Evolutionary conservation across 371 early-diverging fungal species (phyloP), one percentile per base, ranked within the genome.

Genomic region (Choanephora cucurbitarum): DNA sequence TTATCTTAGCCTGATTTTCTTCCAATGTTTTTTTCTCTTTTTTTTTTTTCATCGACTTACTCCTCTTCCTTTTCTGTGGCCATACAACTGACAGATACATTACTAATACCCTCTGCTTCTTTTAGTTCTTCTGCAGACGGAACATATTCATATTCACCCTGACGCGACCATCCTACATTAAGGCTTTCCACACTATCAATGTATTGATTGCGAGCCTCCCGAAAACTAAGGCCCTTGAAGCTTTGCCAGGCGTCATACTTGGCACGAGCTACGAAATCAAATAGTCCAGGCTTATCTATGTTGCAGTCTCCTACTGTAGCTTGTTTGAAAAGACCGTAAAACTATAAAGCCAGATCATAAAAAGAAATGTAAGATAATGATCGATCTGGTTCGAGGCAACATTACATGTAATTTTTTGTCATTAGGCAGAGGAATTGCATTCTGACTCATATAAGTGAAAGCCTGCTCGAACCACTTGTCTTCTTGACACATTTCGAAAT

Each of bases 191-290:
- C 73, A 11, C 53, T 34, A 6, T 66, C 61, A 28, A 79, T 66
- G 44, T 79, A 79, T 1, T 17, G 42, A 39, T 62, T 62, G 40
- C 66, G 62, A 5, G 77, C 73, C 14, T 66, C 64, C n/a, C 52
- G 41, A 11, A 45, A 44, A 3, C 61, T 28, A 54, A 72, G 56
- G 9, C 75, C 75, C 24, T 62, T 54, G 21, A 61, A 40, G 1
- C 41, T 42, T 18, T 79, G 58, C 80, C 80, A 79, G 3, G 80
- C 80, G 55, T 79, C 77, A 73, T 77, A 79, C 39, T 79, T 79
- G 1, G 80, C 80, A 15, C 80, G 69, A 4, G 54, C 72, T 5
- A 72, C 73, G 64, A 79, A 76, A 24, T 79, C 77, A 52, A 79
- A 72, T 21, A 79, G 48, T 22, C 58, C 57, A 14, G 80, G 80